These are phyloP conservation scores for Nicotiana paniculata DNA, from an alignment of 257 asterid genomes.

Conservation along the genomic window DNA sequence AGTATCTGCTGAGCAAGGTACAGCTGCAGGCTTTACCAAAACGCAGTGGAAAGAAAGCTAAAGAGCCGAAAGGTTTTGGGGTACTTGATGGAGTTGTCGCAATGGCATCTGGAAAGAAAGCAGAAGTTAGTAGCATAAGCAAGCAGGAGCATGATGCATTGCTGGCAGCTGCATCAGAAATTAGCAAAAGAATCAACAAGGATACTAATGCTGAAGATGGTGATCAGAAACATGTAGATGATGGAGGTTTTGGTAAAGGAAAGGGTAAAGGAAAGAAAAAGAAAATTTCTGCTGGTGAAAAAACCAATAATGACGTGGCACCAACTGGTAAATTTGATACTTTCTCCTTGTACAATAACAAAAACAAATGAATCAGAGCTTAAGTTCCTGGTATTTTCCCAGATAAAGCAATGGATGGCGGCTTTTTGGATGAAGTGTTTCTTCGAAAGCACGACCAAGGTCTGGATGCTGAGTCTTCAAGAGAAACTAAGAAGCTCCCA, in stretches of 20 bases:
- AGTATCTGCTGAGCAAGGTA: constrained; percentile 87
- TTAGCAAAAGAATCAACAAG: constrained; percentile 47
- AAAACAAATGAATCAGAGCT: constrained; percentile 17
- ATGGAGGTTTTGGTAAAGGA: constrained; percentile 30
- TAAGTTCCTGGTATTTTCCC: constrained; percentile 22
- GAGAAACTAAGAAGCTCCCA: constrained; percentile 36
- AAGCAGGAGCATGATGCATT: constrained; percentile 87
- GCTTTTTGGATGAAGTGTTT: constrained; percentile 25
- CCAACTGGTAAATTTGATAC: constrained; percentile 29
- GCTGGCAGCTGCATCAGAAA: constrained; percentile 68
- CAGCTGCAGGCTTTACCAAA: constrained; percentile 89
- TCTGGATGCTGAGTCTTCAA: constrained; percentile 19
- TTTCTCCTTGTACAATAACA: constrained; percentile 28
- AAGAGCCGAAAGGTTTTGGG: constrained; percentile 84
- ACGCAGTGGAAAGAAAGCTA: constrained; percentile 61
- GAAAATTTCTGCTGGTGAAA: constrained; percentile 31
- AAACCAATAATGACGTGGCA: constrained; percentile 35
- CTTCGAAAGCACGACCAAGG: constrained; percentile 52
- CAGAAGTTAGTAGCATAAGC: constrained; percentile 72
- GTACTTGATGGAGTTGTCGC: constrained; percentile 73
- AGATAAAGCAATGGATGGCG: constrained; percentile 27
- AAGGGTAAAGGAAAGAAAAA: constrained; percentile 40
- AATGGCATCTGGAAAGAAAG: constrained; percentile 55
- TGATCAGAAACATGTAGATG: constrained; percentile 22
- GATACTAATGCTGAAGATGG: constrained; percentile 32